Evolutionary conservation across 2,329 filamentous ascomycete species (phyloP).

Genomic region (Cladosporium halotolerans): DNA sequence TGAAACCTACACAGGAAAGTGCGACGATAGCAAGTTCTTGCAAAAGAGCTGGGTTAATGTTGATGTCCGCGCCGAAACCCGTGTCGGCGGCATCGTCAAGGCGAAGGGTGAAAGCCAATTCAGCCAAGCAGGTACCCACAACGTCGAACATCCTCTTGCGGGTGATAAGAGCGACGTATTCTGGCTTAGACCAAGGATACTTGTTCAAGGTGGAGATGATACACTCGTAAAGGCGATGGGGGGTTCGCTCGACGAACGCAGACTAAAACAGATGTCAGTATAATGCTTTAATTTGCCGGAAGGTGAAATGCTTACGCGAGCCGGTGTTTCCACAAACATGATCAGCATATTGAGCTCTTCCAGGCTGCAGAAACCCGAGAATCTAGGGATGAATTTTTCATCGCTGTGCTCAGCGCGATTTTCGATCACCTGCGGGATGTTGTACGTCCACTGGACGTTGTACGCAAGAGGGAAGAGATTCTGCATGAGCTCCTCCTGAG

Average conservation of each 20-base stretch:
- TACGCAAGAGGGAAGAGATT: constrained; percentile 48
- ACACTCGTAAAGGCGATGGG: constrained; percentile 48
- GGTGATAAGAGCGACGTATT: constrained; percentile 42
- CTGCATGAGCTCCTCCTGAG: constrained; percentile 44
- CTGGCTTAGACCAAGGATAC: constrained; percentile 46
- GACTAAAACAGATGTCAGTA: constrained; percentile 31
- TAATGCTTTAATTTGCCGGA: constrained; percentile 1
- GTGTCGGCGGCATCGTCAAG: constrained; percentile 11
- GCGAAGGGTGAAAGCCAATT: constrained; percentile 21
- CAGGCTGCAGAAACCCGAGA: constrained; percentile 44
- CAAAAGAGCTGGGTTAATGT: constrained; percentile 22
- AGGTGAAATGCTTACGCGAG: constrained; percentile 37
- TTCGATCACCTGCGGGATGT: constrained; percentile 27
- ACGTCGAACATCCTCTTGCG: constrained; percentile 41
- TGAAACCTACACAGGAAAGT: constrained; percentile 29
- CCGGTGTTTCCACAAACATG: constrained; percentile 44
- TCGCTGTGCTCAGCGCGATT: constrained; percentile 39
- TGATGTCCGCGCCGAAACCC: constrained; percentile 2
- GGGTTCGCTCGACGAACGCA: constrained; percentile 43
- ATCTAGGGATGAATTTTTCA: constrained; percentile 41
- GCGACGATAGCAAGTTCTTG: constrained; percentile 29
- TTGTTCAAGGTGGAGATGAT: constrained; percentile 48
- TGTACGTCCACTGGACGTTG: constrained; percentile 41
- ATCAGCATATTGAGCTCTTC: constrained; percentile 45
- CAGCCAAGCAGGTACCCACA: constrained; percentile 19